Evolutionary conservation across 192 early-diverging fungal species (phyloP).

Genomic region (Gamsiella multidivaricata): DNA sequence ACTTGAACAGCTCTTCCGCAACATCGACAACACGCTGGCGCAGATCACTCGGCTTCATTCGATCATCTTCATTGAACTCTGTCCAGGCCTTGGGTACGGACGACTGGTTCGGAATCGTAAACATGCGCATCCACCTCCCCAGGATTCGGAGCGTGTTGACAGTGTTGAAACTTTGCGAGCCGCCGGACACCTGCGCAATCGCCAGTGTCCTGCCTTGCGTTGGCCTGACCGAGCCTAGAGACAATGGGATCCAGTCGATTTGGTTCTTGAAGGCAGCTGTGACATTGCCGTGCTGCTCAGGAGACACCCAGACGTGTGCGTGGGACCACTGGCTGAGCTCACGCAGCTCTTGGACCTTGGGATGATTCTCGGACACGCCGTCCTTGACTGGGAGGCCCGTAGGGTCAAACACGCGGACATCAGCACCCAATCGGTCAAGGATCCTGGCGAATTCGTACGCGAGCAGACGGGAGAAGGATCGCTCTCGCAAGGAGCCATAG

Average conservation of each 20-base stretch:
- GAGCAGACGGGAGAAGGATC: slow-evolving; percentile 62
- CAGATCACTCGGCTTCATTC: slow-evolving; percentile 55
- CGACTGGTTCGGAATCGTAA: slow-evolving; percentile 64
- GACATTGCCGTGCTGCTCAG: slow-evolving; percentile 64
- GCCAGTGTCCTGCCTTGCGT: slow-evolving; percentile 58
- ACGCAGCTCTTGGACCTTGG: slow-evolving; percentile 62
- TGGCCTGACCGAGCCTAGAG: slow-evolving; percentile 56
- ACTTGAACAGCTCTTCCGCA: slow-evolving; percentile 62
- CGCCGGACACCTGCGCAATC: slow-evolving; percentile 60
- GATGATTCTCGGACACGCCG: slow-evolving; percentile 58
- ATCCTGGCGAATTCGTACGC: slow-evolving; percentile 63
- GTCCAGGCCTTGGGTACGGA: slow-evolving; percentile 69
- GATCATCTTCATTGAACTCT: slow-evolving; percentile 59
- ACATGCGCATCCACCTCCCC: slow-evolving; percentile 68
- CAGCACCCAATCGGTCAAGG: slow-evolving; percentile 60
- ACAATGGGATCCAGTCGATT: slow-evolving; percentile 63
- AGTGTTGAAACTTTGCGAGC: slow-evolving; percentile 64
- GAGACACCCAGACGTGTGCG: slow-evolving; percentile 64
- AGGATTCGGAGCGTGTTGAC: slow-evolving; percentile 62
- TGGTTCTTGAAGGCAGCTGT: slow-evolving; percentile 67
- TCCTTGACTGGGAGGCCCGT: slow-evolving; percentile 63
- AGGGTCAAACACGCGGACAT: slow-evolving; percentile 62
- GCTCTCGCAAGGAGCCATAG: slow-evolving; percentile 60
- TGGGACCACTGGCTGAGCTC: slow-evolving; percentile 62
- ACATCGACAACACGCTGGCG: slow-evolving; percentile 65